phyloP scores from a whole-genome alignment of 495 filamentous ascomycete genomes.

The Hypoxylon lienhwacheense region DNA sequence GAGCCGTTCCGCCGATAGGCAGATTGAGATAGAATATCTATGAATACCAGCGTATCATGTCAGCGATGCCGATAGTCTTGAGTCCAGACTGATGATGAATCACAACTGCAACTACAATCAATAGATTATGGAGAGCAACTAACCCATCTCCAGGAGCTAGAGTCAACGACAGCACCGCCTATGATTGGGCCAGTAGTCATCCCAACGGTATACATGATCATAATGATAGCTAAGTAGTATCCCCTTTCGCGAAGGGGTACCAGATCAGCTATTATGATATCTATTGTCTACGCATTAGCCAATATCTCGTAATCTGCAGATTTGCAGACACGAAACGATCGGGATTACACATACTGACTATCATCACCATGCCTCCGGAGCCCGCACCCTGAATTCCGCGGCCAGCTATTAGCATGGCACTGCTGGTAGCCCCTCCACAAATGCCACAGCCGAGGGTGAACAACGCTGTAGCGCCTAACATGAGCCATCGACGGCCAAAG shows the following conservation, averaged over 20 bases:
- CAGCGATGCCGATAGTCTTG: too few species aligned
- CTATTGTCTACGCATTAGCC: conserved; percentile 48
- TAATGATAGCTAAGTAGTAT: conserved; percentile 54
- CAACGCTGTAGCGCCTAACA: conserved; percentile 37
- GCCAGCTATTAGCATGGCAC: conserved; percentile 66
- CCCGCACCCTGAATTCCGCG: conserved; percentile 75
- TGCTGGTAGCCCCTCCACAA: conserved; percentile 32
- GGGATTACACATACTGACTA: conserved; percentile 44
- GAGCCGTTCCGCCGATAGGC: conserved; percentile 30
- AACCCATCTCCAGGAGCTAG: conserved; percentile 43
- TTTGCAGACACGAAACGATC: too few species aligned
- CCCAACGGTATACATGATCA: conserved; percentile 65
- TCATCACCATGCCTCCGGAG: conserved; percentile 69
- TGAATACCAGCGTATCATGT: too few species aligned
- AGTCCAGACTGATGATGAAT: too few species aligned
- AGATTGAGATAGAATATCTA: conserved; percentile 45
- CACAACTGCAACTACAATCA: too few species aligned
- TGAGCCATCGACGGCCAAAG: conserved; percentile 47
- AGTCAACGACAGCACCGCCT: conserved; percentile 65
- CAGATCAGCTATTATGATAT: conserved; percentile 74
- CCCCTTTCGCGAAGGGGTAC: conserved; percentile 66
- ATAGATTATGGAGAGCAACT: too few species aligned
- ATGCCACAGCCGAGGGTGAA: conserved; percentile 44
- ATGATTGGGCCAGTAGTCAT: conserved; percentile 67
- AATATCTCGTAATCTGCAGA: too few species aligned